Base-by-base conservation (phyloP, 495 filamentous ascomycete genomes). In the Aspergillus coremiiformis region DNA sequence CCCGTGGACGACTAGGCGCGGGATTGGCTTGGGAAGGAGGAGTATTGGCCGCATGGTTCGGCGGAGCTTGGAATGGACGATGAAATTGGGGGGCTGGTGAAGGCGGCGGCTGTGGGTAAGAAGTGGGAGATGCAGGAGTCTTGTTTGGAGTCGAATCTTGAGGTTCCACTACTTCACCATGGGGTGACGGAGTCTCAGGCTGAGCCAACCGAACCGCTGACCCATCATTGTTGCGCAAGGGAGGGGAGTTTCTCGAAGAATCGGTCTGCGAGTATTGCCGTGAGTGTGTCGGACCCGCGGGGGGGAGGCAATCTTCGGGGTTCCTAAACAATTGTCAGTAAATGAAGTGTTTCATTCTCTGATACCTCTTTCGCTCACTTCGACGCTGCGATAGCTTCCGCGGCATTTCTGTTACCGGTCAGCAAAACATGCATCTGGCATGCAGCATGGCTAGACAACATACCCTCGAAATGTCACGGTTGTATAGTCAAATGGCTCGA, bases 401-500 rank as follows among this genome's bases (percentile, higher is more conserved):
- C 72, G 26, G 73, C 68, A 61, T 67, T 71, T 53, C 68, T 71
- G 51, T 56, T 57, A 46, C 37, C 19, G 24, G 49, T 57, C 15
- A 55, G 53, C 44, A 30, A 47, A 35, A 27, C 9, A 20, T 9
- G 15, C 39, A 26, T 19, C 8, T 30, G 1, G 15, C 15, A 35
- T 51, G 8, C 17, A 4, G 11, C 24, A 35, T 4, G 5, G 27
- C 10, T 21, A 42, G 21, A 4, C 6, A 44, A 64, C 76, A 45
- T 64, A 85, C 82, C 77, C 78, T 56, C 78, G 77, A 60, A 83
- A 91, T 44, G 77, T 81, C 20, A 84, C 82, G 17, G 80, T 66
- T 0, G 89, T 96, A 66, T 98, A 98, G 67, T 98, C 93, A 61
- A 97, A 98, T 0, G 90, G 88, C 69, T 89, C 84, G 65, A 98